phyloP scores from a whole-genome alignment of 2,329 filamentous ascomycete genomes.

The Pseudocercospora vitis region DNA sequence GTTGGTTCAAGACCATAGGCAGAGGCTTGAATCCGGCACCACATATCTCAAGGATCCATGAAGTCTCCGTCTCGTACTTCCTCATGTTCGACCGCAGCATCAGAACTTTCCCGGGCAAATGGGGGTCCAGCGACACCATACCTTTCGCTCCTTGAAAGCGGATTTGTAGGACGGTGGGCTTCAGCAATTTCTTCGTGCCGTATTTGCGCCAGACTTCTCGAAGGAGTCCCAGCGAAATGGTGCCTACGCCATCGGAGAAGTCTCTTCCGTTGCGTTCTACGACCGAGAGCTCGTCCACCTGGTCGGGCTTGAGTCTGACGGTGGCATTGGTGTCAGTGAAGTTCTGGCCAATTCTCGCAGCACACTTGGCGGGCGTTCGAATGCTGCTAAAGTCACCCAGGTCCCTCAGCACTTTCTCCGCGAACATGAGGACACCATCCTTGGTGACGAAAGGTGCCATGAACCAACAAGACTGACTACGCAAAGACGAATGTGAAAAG shows the following conservation, averaged over 20 bases:
- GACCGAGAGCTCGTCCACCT: conserved; percentile 48
- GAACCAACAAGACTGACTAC: conserved; percentile 70
- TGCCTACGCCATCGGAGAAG: conserved; percentile 80
- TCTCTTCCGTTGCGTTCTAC: conserved; percentile 57
- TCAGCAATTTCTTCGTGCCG: conserved; percentile 46
- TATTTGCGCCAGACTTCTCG: conserved; percentile 60
- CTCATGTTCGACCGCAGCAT: conserved; percentile 72
- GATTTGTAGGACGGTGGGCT: conserved; percentile 71
- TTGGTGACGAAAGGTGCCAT: conserved; percentile 50
- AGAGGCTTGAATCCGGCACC: conserved; percentile 67
- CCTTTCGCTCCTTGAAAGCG: conserved; percentile 73
- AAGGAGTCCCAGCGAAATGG: conserved; percentile 63
- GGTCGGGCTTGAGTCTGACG: conserved; percentile 49
- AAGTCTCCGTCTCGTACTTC: conserved; percentile 66
- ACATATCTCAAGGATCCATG: conserved; percentile 67
- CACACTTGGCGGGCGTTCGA: conserved; percentile 57
- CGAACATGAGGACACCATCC: conserved; percentile 36
- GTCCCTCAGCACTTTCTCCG: conserved; percentile 44
- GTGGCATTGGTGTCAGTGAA: conserved; percentile 74
- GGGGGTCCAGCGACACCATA: conserved; percentile 69
- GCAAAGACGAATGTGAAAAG: conserved; percentile 76
- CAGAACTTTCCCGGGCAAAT: conserved; percentile 59
- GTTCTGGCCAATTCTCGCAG: conserved; percentile 62
- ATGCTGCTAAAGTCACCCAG: conserved; percentile 56
- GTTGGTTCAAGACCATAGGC: conserved; percentile 71